Evolutionary conservation across 495 filamentous ascomycete genomes (phyloP).

Genomic region (Coniosporium apollinis): DNA sequence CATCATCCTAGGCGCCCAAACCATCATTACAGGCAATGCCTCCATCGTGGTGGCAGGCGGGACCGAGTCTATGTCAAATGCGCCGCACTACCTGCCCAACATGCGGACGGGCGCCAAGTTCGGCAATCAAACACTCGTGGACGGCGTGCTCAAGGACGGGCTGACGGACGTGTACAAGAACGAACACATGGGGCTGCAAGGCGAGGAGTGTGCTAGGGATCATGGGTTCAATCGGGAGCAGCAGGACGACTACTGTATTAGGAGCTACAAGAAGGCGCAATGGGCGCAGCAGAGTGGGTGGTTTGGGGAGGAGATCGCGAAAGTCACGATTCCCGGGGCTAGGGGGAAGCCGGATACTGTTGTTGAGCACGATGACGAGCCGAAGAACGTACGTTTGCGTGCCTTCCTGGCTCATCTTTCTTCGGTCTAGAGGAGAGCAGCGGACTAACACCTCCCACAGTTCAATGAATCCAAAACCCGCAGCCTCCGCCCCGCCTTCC

Average conservation of each 20-base stretch:
- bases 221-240: slow-evolving; percentile 62
- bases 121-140: slow-evolving; percentile 69
- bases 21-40: slow-evolving; percentile 87
- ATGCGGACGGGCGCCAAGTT: slow-evolving; percentile 76
- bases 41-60: slow-evolving; percentile 83
- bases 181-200: slow-evolving; percentile 86
- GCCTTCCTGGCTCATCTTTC: no score
- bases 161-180: slow-evolving; percentile 82
- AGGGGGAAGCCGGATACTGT: slow-evolving; percentile 75
- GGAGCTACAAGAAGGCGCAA: slow-evolving; percentile 80
- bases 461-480: slow-evolving; percentile 87
- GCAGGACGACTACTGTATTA: slow-evolving; percentile 89
- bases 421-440: background rate
- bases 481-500: slow-evolving; percentile 70
- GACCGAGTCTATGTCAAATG: slow-evolving; percentile 94
- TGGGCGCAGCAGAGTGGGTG: slow-evolving; percentile 58
- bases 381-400: slow-evolving; percentile 59
- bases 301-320: slow-evolving; percentile 75
- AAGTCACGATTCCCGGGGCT: slow-evolving; percentile 72
- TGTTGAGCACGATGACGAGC: slow-evolving; percentile 81
- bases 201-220: slow-evolving; percentile 80
- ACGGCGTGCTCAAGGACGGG: slow-evolving; percentile 84
- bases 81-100: slow-evolving; percentile 85
- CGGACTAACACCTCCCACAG: slow-evolving; percentile 16
- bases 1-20: slow-evolving; percentile 86